These are phyloP conservation scores for Nymphaea colorata DNA, from an alignment of 164 flowering plant genomes.

Conservation along the genomic window DNA sequence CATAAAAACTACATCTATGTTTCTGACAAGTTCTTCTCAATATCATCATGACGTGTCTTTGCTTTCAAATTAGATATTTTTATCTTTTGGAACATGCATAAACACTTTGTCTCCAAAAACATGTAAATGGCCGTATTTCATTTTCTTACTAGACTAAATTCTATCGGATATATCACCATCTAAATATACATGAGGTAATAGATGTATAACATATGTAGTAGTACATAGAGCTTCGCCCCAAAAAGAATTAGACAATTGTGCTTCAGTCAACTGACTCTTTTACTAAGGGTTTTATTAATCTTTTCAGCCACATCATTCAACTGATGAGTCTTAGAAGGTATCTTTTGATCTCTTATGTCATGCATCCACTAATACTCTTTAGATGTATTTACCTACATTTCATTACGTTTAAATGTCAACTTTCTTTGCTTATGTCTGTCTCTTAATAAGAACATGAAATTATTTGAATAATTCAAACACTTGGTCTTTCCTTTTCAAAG, in stretches of 20 bases:
- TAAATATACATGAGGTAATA: slow-evolving; percentile 1
- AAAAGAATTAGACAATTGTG: slow-evolving; percentile 6
- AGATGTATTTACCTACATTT: neutral
- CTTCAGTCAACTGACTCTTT: slow-evolving; percentile 1
- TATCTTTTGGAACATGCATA: slow-evolving; percentile 3
- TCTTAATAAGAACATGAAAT: neutral
- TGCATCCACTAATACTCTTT: slow-evolving; percentile 1
- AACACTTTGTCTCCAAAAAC: no score
- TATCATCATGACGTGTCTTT: slow-evolving; percentile 3
- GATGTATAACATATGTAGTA: slow-evolving; percentile 4
- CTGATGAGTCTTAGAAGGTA: slow-evolving; percentile 7
- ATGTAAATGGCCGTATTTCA: slow-evolving; percentile 4
- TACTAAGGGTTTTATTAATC: slow-evolving; percentile 8
- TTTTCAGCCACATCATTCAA: slow-evolving; percentile 12
- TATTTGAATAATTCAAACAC: no score
- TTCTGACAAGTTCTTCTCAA: slow-evolving; percentile 6
- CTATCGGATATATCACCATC: slow-evolving; percentile 4
- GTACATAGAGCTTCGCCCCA: slow-evolving; percentile 5
- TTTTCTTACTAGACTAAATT: slow-evolving; percentile 1
- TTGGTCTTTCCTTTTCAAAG: no score
- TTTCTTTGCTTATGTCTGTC: neutral
- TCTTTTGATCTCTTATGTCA: slow-evolving; percentile 9
- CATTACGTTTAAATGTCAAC: neutral
- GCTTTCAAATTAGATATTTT: slow-evolving; percentile 6
- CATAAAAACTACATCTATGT: slow-evolving; percentile 1